Evolutionary conservation across 2,329 filamentous ascomycete species (phyloP).

Genomic region (Aureobasidium musti): DNA sequence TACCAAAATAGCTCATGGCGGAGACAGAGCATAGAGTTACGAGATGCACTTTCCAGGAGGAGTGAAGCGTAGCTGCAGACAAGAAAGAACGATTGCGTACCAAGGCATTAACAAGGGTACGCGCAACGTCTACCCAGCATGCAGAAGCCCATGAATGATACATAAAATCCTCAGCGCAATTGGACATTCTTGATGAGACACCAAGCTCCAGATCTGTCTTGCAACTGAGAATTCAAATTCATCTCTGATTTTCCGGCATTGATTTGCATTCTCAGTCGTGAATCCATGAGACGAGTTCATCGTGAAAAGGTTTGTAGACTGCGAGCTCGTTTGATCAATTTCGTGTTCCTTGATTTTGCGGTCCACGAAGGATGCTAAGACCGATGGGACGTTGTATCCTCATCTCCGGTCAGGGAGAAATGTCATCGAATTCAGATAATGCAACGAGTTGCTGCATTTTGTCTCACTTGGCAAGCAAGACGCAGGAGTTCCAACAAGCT

Average conservation of each 20-base stretch:
- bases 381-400: background rate
- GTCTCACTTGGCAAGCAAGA: background rate
- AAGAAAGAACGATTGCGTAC: background rate
- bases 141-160: background rate
- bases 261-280: background rate
- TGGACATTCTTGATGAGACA: background rate
- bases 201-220: background rate
- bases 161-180: background rate
- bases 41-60: constrained; percentile 1
- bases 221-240: background rate
- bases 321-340: background rate
- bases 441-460: background rate
- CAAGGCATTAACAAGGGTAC: background rate
- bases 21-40: background rate
- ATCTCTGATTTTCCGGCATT: background rate
- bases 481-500: background rate
- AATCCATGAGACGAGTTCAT: background rate
- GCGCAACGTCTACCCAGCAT: background rate
- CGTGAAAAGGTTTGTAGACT: background rate
- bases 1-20: background rate
- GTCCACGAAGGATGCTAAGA: background rate
- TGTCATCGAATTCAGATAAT: background rate
- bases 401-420: background rate
- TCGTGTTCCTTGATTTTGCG: background rate
- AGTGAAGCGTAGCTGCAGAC: background rate